phyloP scores from a whole-genome alignment of 352 stramenopile genomes.

The Globisporangium radiosum region DNA sequence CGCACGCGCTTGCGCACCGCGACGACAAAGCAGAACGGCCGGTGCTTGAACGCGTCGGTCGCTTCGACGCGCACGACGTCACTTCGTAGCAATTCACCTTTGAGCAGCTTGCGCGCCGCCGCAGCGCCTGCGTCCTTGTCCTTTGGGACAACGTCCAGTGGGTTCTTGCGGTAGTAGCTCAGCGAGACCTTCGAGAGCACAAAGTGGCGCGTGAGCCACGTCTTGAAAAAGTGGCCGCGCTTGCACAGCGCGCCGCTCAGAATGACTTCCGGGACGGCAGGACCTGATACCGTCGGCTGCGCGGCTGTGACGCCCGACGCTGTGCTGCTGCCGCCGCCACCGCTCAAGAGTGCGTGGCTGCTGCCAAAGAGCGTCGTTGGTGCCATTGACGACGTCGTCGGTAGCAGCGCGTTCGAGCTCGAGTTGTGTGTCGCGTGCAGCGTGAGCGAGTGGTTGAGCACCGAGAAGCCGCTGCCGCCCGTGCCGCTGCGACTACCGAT shows the following conservation, averaged over 20 bases:
- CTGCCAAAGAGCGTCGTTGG: background rate
- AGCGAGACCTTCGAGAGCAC: slow-evolving; percentile 54
- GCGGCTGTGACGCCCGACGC: background rate
- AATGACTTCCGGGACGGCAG: slow-evolving; percentile 28
- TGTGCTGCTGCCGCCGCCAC: background rate
- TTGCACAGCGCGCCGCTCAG: slow-evolving; percentile 58
- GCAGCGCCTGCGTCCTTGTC: slow-evolving; percentile 28
- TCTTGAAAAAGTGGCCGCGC: slow-evolving; percentile 70
- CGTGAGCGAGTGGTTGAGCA: slow-evolving; percentile 8
- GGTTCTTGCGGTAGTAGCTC: slow-evolving; percentile 72
- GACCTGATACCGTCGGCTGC: background rate
- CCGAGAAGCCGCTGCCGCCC: background rate
- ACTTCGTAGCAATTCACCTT: slow-evolving; percentile 46
- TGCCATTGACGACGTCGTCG: background rate
- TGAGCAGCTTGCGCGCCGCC: slow-evolving; percentile 55
- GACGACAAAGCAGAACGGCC: slow-evolving; percentile 59
- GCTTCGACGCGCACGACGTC: slow-evolving; percentile 61
- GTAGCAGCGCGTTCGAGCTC: background rate
- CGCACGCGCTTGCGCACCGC: slow-evolving; percentile 49
- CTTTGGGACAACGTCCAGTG: slow-evolving; percentile 18
- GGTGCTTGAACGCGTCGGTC: slow-evolving; percentile 51
- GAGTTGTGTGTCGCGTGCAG: background rate
- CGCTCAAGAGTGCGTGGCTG: background rate
- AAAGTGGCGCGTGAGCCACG: slow-evolving; percentile 64
- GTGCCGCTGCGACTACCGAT: background rate